A percentile compares a stretch with the other conserved stretches of the same genome.
Conservation (phyloP, 2,329 filamentous ascomycete genomes). For the Chalaropsis thielavioides region DNA sequence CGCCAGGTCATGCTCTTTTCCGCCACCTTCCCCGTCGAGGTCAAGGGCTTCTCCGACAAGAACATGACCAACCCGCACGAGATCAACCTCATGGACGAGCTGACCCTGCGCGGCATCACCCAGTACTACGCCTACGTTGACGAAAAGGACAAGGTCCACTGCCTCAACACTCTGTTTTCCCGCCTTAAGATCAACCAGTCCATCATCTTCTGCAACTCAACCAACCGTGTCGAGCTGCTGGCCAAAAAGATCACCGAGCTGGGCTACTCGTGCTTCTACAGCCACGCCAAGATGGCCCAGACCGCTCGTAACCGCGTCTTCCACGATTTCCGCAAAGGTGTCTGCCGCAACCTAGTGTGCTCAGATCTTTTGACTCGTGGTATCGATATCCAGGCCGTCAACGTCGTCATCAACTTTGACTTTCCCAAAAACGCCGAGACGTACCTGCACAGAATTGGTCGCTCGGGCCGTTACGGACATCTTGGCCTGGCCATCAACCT, state of each 20-base stretch:
- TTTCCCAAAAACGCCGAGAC: slow-evolving; percentile 99
- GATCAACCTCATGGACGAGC: slow-evolving; percentile 98
- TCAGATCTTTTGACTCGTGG: slow-evolving; percentile 94
- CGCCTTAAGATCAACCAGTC: slow-evolving; percentile 99
- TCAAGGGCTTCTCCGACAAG: slow-evolving; percentile 96
- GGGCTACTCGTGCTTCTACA: slow-evolving; percentile 99
- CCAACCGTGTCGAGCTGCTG: slow-evolving; percentile 89
- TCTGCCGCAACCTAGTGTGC: slow-evolving; percentile 95
- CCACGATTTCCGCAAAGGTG: slow-evolving; percentile 96
- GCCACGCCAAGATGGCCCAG: slow-evolving; percentile 95
- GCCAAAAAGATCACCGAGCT: slow-evolving; percentile 99
- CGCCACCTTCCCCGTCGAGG: slow-evolving; percentile 90
- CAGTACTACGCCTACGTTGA: slow-evolving; percentile 99
- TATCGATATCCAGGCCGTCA: slow-evolving; percentile 98
- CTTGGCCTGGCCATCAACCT: slow-evolving; percentile 95
- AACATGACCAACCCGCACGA: slow-evolving; percentile 95
- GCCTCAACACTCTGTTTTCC: slow-evolving; percentile 94
- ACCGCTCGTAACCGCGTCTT: slow-evolving; percentile 95
- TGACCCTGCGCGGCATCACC: slow-evolving; percentile 93
- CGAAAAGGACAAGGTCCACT: slow-evolving; percentile 98
- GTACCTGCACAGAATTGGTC: slow-evolving; percentile 94
- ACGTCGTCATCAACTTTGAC: slow-evolving; percentile 99
- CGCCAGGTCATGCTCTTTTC: slow-evolving; percentile 99
- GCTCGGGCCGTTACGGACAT: slow-evolving; percentile 92
- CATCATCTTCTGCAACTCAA: slow-evolving; percentile 99